Evolutionary conservation across 2,329 filamentous ascomycete species (phyloP), one percentile per base, ranked within the genome.

Genomic region (Epichloe baconii): DNA sequence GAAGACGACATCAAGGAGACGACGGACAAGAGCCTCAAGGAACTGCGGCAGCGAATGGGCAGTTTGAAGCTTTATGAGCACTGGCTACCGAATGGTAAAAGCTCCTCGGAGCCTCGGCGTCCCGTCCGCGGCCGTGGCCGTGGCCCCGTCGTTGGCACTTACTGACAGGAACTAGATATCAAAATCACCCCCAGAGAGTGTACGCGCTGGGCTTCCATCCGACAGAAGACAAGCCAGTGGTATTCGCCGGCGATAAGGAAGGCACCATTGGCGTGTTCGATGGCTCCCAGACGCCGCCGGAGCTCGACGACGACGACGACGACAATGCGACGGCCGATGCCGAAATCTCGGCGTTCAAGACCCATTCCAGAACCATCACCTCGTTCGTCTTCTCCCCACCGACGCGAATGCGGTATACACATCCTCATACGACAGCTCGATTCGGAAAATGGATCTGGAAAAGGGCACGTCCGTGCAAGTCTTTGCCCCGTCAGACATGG

Each of bases 191-290:
- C 0, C 88, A 95, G 58, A 74, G 91, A 49, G 78, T 95, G 14
- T 98, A 97, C 62, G 78, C 86, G 0, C 80, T 97, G 59, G 82
- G 84, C 0, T 91, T 98, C 58, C 93, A 98, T 60, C 93, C 93
- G 0, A 90, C 83, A 0, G 75, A 82, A 52, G 82, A 90, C 3
- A 97, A 97, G 61, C 82, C 90, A 0, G 73, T 98, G 3, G 77
- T 97, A 1, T 94, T 98, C 63, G 91, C 91, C 0, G 91, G 91
- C 11, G 93, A 98, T 61, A 98, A 98, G 64, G 78, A 94, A 57
- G 91, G 93, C 1, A 86, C 88, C 23, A 75, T 97, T 53, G 93
- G 93, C 0, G 80, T 98, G 1, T 91, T 96, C 50, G 91, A 98
- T 62, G 89, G 84, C 1, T 90, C 86, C 0, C 88, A 94, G 57